Conservation (phyloP, 768 basidiomycete species). For the Botryobasidium botryosum region DNA sequence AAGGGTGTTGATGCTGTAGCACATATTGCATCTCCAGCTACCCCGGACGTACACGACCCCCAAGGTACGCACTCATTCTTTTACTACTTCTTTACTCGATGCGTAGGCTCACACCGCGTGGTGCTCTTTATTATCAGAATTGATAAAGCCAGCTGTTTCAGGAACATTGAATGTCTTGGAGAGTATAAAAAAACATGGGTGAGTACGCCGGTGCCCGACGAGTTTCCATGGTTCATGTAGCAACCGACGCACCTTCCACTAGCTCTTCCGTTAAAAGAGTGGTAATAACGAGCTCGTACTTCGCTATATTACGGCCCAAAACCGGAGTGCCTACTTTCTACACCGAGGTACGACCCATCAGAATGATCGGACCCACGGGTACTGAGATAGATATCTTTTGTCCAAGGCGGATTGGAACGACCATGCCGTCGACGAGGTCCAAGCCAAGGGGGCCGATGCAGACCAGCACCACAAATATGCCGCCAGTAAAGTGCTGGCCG, state of each 20-base stretch:
- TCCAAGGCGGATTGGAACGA: slow-evolving; percentile 22
- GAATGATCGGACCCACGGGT: slow-evolving; percentile 4
- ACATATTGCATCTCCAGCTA: slow-evolving; percentile 19
- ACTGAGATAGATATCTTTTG: not conserved
- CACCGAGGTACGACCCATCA: slow-evolving; percentile 13
- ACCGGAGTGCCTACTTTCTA: slow-evolving; percentile 8
- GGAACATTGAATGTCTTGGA: slow-evolving; percentile 21
- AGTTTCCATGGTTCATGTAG: not conserved
- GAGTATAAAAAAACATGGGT: slow-evolving; percentile 17
- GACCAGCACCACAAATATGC: slow-evolving; percentile 13
- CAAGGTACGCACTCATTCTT: not conserved
- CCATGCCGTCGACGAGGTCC: slow-evolving; percentile 15
- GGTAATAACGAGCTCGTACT: slow-evolving; percentile 20
- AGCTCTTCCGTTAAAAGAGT: slow-evolving; percentile 17
- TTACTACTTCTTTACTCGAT: not conserved
- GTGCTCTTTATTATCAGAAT: slow-evolving; percentile 8
- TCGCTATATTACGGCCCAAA: slow-evolving; percentile 19
- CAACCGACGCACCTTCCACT: not conserved
- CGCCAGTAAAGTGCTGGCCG: slow-evolving; percentile 20
- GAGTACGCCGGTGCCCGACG: not conserved
- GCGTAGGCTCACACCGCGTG: not conserved
- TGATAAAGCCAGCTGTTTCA: slow-evolving; percentile 24
- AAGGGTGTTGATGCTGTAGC: slow-evolving; percentile 24
- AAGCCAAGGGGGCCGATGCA: slow-evolving; percentile 18
- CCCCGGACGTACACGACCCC: slow-evolving; percentile 14